Conservation (phyloP, 2,329 filamentous ascomycete species). For the Blastomyces gilchristii region DNA sequence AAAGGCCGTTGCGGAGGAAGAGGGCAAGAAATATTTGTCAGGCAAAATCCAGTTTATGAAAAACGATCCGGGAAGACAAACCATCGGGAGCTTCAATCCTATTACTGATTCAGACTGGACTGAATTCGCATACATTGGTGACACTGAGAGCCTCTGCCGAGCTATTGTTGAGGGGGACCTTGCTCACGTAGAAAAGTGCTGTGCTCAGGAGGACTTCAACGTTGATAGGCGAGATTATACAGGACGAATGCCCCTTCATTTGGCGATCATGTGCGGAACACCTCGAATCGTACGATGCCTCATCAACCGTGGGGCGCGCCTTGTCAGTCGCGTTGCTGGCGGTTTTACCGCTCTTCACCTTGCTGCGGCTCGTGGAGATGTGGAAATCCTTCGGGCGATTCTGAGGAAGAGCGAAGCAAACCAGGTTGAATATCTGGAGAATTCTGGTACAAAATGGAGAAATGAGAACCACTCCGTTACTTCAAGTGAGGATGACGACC, state of each 20-base stretch:
- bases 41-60: constrained; percentile 64
- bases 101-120: constrained; percentile 78
- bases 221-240: constrained; percentile 67
- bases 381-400: constrained; percentile 60
- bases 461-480: background rate
- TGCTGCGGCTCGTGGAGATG: constrained; percentile 58
- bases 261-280: constrained; percentile 60
- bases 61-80: constrained; percentile 71
- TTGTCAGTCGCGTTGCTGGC: constrained; percentile 66
- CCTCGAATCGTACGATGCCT: constrained; percentile 60
- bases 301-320: constrained; percentile 59
- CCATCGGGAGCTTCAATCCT: constrained; percentile 65
- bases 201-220: constrained; percentile 56
- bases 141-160: constrained; percentile 65
- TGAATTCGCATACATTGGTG: constrained; percentile 76
- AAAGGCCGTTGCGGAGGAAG: constrained; percentile 57
- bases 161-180: constrained; percentile 67
- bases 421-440: constrained; percentile 33
- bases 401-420: constrained; percentile 50
- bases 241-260: constrained; percentile 66
- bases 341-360: constrained; percentile 75
- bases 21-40: constrained; percentile 65
- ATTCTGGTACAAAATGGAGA: constrained; percentile 6
- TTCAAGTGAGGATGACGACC: background rate
- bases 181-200: constrained; percentile 60